A percentile compares a stretch with the other conserved stretches of the same genome.
These are phyloP conservation scores for Sordaria brevicollis DNA, from an alignment of 495 filamentous ascomycete species.

Conservation along the genomic window DNA sequence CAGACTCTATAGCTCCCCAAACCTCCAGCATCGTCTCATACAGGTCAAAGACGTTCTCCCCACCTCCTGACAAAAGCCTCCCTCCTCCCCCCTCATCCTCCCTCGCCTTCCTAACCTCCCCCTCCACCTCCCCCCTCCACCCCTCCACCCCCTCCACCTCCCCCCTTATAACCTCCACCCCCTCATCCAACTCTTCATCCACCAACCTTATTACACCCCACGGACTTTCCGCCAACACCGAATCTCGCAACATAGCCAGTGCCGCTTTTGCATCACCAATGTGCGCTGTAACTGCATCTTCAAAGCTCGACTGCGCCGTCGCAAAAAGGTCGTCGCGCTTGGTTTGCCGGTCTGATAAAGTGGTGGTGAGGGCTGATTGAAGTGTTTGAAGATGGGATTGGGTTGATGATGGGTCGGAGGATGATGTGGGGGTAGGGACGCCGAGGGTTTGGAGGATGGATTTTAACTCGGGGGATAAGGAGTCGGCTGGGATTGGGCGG, in stretches of 20 bases:
- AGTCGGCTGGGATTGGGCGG: neutral
- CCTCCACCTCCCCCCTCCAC: slow-evolving; percentile 17
- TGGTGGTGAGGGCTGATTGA: slow-evolving; percentile 3
- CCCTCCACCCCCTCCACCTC: slow-evolving; percentile 23
- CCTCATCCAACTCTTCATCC: slow-evolving; percentile 29
- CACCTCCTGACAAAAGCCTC: slow-evolving; percentile 32
- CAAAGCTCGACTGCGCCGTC: slow-evolving; percentile 29
- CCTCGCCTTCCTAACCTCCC: slow-evolving; percentile 14
- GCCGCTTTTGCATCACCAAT: slow-evolving; percentile 29
- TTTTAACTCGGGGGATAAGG: neutral
- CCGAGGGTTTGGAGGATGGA: neutral
- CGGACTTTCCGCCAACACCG: slow-evolving; percentile 30
- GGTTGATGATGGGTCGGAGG: neutral
- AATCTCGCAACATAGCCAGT: slow-evolving; percentile 30
- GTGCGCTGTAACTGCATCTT: slow-evolving; percentile 22
- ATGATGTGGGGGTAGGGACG: neutral
- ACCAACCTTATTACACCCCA: slow-evolving; percentile 28
- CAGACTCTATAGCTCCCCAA: too few species aligned
- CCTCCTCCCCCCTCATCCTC: slow-evolving; percentile 29
- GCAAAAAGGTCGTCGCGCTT: slow-evolving; percentile 26
- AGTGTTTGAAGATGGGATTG: neutral
- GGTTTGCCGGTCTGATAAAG: slow-evolving; percentile 19
- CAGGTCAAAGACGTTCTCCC: too few species aligned
- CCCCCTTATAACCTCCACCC: slow-evolving; percentile 23
- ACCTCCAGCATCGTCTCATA: too few species aligned